Base-by-base conservation (phyloP, 177 flowering plant species). In the Vitis hybrid region DNA sequence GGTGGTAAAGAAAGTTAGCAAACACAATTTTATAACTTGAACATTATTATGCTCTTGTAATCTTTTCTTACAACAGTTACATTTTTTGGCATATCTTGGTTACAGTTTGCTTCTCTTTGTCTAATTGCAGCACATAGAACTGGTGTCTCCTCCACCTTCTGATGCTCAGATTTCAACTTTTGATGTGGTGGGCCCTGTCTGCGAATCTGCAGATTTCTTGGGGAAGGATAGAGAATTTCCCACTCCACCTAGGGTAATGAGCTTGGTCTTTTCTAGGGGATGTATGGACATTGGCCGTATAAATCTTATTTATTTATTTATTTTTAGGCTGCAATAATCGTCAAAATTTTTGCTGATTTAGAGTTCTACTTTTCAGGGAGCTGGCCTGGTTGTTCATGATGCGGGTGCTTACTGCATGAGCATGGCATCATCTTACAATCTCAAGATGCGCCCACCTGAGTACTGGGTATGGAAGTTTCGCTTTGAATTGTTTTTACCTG, bases 391-490 rank as follows among this genome's bases (percentile, higher is more conserved):
- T 49, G 98, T 96, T 75, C 98, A 93, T 77, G 99, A 96, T 81
- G 98, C 99, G 2, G 99, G 99, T 69, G 99, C 99, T 58, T 96
- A 96, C 82, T 96, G 99, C 90, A 96, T 96, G 98, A 96, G 99
- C 84, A 96, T 93, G 99, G 94, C 98, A 46, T 96, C 99, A 17
- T 93, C 99, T 3, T 96, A 96, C 88, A 96, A 96, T 81, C 97
- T 96, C 72, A 96, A 92, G 84, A 96, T 96, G 99, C 95, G 98
- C 57, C 98, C 99, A 65, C 91, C 98, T 18, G 99, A 96, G 78
- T 93, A 92, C 78, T 96, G 99, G 99, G 99, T 96, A 85, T 60
- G 80, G 6, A 35, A 35, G 46, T 35, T 35, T 35, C 1, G 7
- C 46, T 35, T 35, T 35, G 46, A 35, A 35, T 35, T 35, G 46